Evolutionary conservation across 345 rosid species (phyloP).

Genomic region (Ceriops tagal): DNA sequence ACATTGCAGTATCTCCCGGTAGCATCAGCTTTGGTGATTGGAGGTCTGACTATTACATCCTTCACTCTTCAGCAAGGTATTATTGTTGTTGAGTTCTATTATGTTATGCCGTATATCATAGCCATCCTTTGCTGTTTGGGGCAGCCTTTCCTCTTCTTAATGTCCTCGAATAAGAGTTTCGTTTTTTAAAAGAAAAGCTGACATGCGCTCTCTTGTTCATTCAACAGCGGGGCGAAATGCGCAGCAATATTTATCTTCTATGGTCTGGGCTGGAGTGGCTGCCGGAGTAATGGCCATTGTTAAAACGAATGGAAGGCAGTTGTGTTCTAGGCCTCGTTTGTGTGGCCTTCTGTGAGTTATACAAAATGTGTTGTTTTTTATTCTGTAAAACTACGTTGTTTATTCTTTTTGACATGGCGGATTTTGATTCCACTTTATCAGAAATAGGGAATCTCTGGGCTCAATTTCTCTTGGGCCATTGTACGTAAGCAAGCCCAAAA

Average conservation of each 20-base stretch:
- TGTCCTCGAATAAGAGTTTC: not conserved
- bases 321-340: conserved; percentile 91
- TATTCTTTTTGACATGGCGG: no score
- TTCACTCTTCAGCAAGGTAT: conserved; percentile 87
- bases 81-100: not conserved
- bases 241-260: conserved; percentile 65
- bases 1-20: conserved; percentile 76
- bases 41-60: conserved; percentile 81
- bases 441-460: no score
- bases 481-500: no score
- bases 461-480: no score
- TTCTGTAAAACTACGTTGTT: no score
- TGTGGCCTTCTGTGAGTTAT: conserved; percentile 60
- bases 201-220: not conserved
- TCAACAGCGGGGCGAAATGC: conserved; percentile 64
- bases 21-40: conserved; percentile 84
- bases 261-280: conserved; percentile 78
- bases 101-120: not conserved
- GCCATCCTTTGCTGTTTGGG: not conserved
- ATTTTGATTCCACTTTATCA: no score
- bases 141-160: not conserved
- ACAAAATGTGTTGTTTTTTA: no score
- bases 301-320: conserved; percentile 80
- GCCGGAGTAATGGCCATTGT: conserved; percentile 84
- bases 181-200: not conserved